phyloP scores from a whole-genome alignment of 257 asterid genomes.

The Fraxinus excelsior region DNA sequence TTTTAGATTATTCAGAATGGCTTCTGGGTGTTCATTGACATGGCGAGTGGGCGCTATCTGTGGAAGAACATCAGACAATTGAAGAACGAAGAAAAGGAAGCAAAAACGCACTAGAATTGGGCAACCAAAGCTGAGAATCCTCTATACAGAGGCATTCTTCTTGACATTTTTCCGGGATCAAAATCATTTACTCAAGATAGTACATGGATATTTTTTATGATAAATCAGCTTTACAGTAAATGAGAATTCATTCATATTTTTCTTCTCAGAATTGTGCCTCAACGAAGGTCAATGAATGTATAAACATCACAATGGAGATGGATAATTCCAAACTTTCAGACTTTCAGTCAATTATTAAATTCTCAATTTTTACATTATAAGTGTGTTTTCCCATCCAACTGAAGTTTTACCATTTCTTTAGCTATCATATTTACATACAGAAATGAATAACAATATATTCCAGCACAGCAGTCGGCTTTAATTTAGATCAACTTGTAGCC shows the following conservation, averaged over 20 bases:
- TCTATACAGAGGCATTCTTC: neutral
- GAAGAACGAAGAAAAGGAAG: slow-evolving; percentile 6
- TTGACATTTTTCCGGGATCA: neutral
- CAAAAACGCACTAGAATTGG: neutral
- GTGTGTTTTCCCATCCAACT: neutral
- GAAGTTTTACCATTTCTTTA: neutral
- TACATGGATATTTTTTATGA: neutral
- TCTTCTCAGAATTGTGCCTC: neutral
- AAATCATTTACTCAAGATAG: neutral
- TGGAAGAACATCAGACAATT: slow-evolving; percentile 44
- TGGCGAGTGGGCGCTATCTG: slow-evolving; percentile 55
- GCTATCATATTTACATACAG: slow-evolving; percentile 29
- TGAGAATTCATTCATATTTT: neutral
- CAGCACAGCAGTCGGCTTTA: slow-evolving; percentile 32
- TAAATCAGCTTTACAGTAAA: neutral
- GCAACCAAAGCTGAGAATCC: neutral
- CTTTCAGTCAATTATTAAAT: neutral
- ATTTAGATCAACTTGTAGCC: slow-evolving; percentile 65
- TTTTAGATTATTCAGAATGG: slow-evolving; percentile 40
- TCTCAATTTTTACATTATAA: neutral
- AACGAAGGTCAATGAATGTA: too few relatives aligned
- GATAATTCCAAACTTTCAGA: neutral
- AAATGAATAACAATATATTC: neutral
- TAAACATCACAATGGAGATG: neutral
- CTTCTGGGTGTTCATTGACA: slow-evolving; percentile 49